Evolutionary conservation across 371 early-diverging fungal genomes (phyloP).

Genomic region (Circinella minor): DNA sequence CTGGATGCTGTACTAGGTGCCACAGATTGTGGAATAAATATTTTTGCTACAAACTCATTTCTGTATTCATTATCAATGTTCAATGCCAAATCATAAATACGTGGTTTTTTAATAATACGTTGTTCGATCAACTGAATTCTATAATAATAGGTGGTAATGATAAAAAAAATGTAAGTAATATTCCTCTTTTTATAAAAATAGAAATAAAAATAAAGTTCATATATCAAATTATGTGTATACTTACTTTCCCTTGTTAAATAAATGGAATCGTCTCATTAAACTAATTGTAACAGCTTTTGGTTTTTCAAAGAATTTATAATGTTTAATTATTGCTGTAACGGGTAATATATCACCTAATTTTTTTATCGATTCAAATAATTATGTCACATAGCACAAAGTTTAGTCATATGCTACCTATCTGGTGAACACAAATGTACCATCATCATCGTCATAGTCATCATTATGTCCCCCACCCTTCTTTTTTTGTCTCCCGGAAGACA

Average conservation of each 20-base stretch:
- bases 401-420: not conserved
- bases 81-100: constrained; percentile 29
- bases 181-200: too few relatives aligned
- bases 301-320: constrained; percentile 22
- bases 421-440: not conserved
- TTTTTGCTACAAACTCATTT: constrained; percentile 24
- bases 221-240: not conserved
- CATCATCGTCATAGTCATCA: too few relatives aligned
- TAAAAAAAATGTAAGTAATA: too few relatives aligned
- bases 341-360: constrained; percentile 48
- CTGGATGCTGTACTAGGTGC: constrained; percentile 34
- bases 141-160: not conserved
- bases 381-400: not conserved
- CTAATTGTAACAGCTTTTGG: constrained; percentile 19
- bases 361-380: too few relatives aligned
- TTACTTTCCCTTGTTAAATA: constrained; percentile 24
- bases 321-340: constrained; percentile 34
- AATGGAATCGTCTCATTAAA: constrained; percentile 20
- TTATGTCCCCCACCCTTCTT: too few relatives aligned
- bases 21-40: constrained; percentile 37
- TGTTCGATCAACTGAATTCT: not conserved
- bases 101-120: constrained; percentile 9
- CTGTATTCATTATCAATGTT: constrained; percentile 23
- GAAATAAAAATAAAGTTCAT: too few relatives aligned
- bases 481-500: not conserved